Conservation (phyloP, 306 rosid species). For the Rosa persica region DNA sequence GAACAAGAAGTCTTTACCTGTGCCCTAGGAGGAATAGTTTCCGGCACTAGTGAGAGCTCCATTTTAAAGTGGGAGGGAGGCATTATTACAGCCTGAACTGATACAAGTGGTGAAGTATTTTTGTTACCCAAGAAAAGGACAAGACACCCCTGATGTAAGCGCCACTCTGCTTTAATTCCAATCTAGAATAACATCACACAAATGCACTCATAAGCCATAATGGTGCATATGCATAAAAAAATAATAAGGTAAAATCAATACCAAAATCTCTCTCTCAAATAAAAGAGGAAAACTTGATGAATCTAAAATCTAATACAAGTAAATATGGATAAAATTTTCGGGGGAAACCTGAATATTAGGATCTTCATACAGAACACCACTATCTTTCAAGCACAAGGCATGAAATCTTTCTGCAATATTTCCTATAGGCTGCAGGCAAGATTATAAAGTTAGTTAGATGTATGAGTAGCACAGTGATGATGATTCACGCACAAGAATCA, state of each 20-base stretch:
- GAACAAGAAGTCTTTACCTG: slow-evolving; percentile 55
- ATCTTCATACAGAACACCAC: slow-evolving; percentile 96
- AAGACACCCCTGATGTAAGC: slow-evolving; percentile 82
- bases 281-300: not conserved
- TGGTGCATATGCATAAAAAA: not conserved
- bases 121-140: slow-evolving; percentile 99
- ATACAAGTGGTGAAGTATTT: slow-evolving; percentile 80
- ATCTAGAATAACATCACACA: slow-evolving; percentile 42
- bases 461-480: not conserved
- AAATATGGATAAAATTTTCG: not conserved
- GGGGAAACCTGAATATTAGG: slow-evolving; percentile 88
- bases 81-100: slow-evolving; percentile 87
- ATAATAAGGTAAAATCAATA: slow-evolving; percentile 13
- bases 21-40: slow-evolving; percentile 98
- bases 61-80: slow-evolving; percentile 88
- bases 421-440: slow-evolving; percentile 88
- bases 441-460: slow-evolving; percentile 16
- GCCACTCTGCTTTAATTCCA: slow-evolving; percentile 98
- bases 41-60: slow-evolving; percentile 94
- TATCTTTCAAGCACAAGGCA: slow-evolving; percentile 93
- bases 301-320: not conserved
- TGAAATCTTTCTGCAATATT: slow-evolving; percentile 85
- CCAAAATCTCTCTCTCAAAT: slow-evolving; percentile 13
- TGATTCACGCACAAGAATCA: not conserved
- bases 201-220: slow-evolving; percentile 6